Conservation (phyloP, 23 red algal genomes). For the Gracilaria caudata region DNA sequence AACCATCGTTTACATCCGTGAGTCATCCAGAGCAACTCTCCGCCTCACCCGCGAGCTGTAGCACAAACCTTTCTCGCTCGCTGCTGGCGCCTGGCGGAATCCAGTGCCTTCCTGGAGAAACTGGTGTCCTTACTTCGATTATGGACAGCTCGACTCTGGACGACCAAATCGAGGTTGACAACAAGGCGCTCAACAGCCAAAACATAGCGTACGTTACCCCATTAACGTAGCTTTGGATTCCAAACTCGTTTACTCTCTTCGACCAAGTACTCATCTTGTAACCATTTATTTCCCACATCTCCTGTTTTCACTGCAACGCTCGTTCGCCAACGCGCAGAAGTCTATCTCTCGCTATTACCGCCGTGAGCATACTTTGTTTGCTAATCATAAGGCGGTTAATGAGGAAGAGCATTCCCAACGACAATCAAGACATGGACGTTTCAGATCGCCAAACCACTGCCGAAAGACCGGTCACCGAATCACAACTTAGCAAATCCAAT, state of each 20-base stretch:
- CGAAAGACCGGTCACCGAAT: constrained; percentile 60
- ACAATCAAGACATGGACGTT: constrained; percentile 3
- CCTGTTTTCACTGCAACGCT: not conserved
- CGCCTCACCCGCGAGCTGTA: too few species aligned
- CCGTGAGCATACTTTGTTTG: constrained; percentile 10
- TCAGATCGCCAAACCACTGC: not conserved
- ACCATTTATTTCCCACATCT: not conserved
- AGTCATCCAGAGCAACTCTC: too few species aligned
- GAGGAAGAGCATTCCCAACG: not conserved
- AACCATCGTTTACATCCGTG: too few species aligned
- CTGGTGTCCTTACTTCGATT: not conserved
- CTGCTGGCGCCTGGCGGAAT: not conserved
- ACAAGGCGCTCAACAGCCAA: not conserved
- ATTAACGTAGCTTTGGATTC: not conserved
- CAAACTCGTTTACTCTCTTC: too few species aligned
- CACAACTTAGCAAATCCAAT: constrained; percentile 61
- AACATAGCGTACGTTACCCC: constrained; percentile 2
- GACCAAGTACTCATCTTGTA: not conserved
- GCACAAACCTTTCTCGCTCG: not conserved
- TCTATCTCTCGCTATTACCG: constrained; percentile 31
- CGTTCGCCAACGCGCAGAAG: not conserved
- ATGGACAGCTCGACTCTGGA: not conserved
- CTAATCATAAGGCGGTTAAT: constrained; percentile 23
- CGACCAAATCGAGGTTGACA: not conserved
- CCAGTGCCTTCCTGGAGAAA: not conserved